A percentile compares a stretch with the other conserved stretches of the same genome.
Conservation (phyloP, 78 protist species). For the slime mould (Dictyostelium discoideum) region DNA sequence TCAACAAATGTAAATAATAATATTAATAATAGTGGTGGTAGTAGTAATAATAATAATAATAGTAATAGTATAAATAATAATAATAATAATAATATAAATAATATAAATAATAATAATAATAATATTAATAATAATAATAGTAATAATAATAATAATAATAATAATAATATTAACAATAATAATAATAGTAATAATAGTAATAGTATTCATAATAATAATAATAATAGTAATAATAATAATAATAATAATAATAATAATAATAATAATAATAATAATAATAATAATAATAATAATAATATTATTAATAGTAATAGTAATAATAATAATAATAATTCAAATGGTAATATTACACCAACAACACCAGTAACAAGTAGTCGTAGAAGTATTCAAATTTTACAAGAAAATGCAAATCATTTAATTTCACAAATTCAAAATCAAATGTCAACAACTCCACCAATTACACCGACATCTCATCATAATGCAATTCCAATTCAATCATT, state of each 20-base stretch:
- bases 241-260: too few species aligned
- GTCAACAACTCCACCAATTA: neutral
- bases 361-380: neutral
- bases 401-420: neutral
- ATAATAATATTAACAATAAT: too few species aligned
- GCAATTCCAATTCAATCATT: neutral
- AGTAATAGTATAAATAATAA: too few species aligned
- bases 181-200: too few species aligned
- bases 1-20: neutral
- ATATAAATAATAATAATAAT: neutral
- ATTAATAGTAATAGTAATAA: too few species aligned
- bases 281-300: neutral
- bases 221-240: too few species aligned
- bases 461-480: neutral
- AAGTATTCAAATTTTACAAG: conserved; percentile 4
- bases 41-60: too few species aligned
- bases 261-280: neutral
- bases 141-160: too few species aligned
- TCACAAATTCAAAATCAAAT: neutral
- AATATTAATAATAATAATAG: neutral
- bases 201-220: too few species aligned
- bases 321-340: neutral
- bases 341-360: neutral
- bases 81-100: too few species aligned
- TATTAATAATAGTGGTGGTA: too few species aligned